Evolutionary conservation across 2,329 filamentous ascomycete genomes (phyloP), one percentile per base, ranked within the genome.

Genomic region (Phialocephala sp.): DNA sequence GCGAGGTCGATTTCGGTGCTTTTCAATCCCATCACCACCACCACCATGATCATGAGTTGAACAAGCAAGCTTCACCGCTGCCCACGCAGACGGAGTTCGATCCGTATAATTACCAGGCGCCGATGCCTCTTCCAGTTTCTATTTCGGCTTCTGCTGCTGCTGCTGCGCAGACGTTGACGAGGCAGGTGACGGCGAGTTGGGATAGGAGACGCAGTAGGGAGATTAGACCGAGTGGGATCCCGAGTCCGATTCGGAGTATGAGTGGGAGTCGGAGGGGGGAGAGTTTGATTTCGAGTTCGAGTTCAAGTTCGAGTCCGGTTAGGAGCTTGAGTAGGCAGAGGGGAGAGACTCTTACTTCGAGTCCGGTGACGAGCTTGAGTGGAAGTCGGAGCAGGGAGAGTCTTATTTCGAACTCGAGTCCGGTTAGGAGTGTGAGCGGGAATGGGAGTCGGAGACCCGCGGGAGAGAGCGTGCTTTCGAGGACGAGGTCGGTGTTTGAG

Each of bases 41-140:
- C 6, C 27, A 3, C 3, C 27, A 32, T 32, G 27, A 32, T 32
- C 50, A 32, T 15, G 50, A 54, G 22, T 18, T 54, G 8, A 32
- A 54, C 14, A 54, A 54, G 12, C 22, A 22, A 1, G 50, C 50
- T 5, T 54, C 50, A 3, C 50, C 50, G 2, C 14, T 54, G 1
- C 50, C 50, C 3, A 54, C 50, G 14, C 50, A 54, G 18, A 32
- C 50, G 5, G 50, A 54, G 32, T 54, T 54, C 27, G 50, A 54
- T 35, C 50, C 50, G 14, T 54, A 54, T 54, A 54, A 54, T 54
- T 54, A 54, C 50, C 50, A 54, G 8, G 27, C 50, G 4, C 50
- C 50, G 1, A 32, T 54, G 4, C 24, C 50, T 15, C 12, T 9
- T 2, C 50, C 50, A 9, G 27, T 32, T 32, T 32, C 27, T 32